phyloP scores from a whole-genome alignment of 1,139 yeast species.

The Entelexis sorbosivorans region DNA sequence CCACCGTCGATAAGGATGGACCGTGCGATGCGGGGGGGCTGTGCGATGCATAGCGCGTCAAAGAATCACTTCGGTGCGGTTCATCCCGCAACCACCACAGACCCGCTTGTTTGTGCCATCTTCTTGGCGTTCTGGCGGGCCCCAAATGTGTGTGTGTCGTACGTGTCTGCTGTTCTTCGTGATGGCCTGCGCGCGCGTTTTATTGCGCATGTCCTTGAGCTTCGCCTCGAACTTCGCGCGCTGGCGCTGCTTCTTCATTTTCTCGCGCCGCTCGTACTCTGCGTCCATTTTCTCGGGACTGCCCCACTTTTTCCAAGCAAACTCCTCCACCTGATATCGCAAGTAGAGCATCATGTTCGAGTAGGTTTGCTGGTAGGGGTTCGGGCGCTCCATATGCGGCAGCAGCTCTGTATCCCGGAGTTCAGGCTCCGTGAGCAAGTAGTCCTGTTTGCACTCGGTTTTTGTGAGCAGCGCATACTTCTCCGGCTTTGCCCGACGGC shows the following conservation, averaged over 20 bases:
- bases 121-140: constrained; percentile 41
- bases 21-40: no score
- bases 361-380: constrained; percentile 82
- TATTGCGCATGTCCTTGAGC: constrained; percentile 74
- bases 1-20: no score
- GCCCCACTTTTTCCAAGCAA: constrained; percentile 92
- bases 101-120: constrained; percentile 47
- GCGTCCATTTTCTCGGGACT: constrained; percentile 74
- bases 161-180: constrained; percentile 37
- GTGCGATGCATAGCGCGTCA: no score
- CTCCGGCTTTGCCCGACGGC: constrained; percentile 65
- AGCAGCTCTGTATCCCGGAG: constrained; percentile 56
- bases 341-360: constrained; percentile 87
- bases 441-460: constrained; percentile 91
- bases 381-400: constrained; percentile 76
- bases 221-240: constrained; percentile 70
- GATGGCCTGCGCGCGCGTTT: constrained; percentile 84
- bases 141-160: constrained; percentile 75
- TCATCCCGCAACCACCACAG: constrained; percentile 71
- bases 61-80: constrained; percentile 54
- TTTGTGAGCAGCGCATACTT: constrained; percentile 84
- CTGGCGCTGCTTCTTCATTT: constrained; percentile 54
- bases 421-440: constrained; percentile 86
- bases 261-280: constrained; percentile 85
- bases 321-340: constrained; percentile 82